Conservation (phyloP, 1,284 basidiomycete genomes). For the Heliocybe sulcata region DNA sequence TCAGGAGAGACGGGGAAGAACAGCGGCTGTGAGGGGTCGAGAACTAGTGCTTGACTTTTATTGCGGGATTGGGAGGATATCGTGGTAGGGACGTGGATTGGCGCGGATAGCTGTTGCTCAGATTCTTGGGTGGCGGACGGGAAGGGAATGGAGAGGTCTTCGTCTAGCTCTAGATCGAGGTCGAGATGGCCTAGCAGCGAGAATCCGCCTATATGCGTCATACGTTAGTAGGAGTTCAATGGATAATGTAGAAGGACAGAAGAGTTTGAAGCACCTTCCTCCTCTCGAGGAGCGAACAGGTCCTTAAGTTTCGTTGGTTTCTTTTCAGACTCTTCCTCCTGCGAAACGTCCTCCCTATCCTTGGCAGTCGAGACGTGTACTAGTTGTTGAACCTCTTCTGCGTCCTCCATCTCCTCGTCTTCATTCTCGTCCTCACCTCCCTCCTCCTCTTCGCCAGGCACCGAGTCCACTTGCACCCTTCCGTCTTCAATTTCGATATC, state of each 20-base stretch:
- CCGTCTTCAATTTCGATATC: constrained; percentile 38
- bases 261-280: constrained; percentile 40
- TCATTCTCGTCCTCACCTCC: constrained; percentile 11
- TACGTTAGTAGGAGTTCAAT: not conserved
- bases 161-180: constrained; percentile 48
- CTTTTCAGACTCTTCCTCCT: not conserved
- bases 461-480: constrained; percentile 15
- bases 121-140: constrained; percentile 1
- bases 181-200: constrained; percentile 63
- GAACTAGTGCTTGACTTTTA: constrained; percentile 16
- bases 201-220: constrained; percentile 33
- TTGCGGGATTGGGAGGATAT: constrained; percentile 8
- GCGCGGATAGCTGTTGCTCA: not conserved
- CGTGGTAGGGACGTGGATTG: constrained; percentile 3
- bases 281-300: constrained; percentile 59
- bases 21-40: constrained; percentile 47
- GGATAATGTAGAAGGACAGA: not conserved
- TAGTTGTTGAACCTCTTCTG: constrained; percentile 8
- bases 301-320: constrained; percentile 45
- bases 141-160: constrained; percentile 25
- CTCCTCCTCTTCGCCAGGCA: not conserved
- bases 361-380: not conserved
- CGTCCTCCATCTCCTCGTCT: constrained; percentile 13
- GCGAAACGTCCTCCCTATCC: not conserved
- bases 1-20: constrained; percentile 48